Base-by-base conservation (phyloP, 2,329 filamentous ascomycete genomes). In the Peltaster fructicola region DNA sequence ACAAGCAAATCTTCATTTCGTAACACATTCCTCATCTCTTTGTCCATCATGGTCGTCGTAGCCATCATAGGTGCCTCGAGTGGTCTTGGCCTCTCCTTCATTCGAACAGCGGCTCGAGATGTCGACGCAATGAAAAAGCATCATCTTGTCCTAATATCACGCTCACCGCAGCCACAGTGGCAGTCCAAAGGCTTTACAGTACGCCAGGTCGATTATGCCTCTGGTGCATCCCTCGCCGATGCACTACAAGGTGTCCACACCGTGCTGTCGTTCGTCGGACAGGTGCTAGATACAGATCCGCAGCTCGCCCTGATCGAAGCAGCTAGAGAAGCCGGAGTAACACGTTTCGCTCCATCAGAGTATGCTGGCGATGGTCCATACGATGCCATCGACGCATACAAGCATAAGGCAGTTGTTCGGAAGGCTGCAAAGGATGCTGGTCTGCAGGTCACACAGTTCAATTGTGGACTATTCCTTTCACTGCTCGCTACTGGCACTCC, bases 331-430 rank as follows among this genome's bases (percentile, higher is more conserved):
- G 65, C 66, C 0, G 65, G 66, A 1, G 68, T 74, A 6, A 61
- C 61, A 35, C 57, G 66, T 5, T 73, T 67, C 37, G 55, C 69
- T 0, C 66, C 68, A 1, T 65, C 61, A 21, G 70, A 76, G 33
- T 74, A 58, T 32, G 58, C 42, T 3, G 29, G 33, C 4, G 17
- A 15, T 2, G 29, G 28, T 4, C 37, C 42, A 22, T 36, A 39
- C n/a, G 18, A 24, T 12, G 35, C 32, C 10, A 27, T 45, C 8
- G 40, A 44, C 17, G 16, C 39, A 11, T 46, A 40, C 23, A 25
- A 20, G 5, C 23, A 26, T 8, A 45, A 47, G 27, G 32, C 29
- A 5, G 26, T 25, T 2, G 41, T 45, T 2, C 43, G 42, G 39
- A 24, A 36, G 6, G 38, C 35, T 0, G 31, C 33, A 7, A 10